These are phyloP conservation scores for Heliamphora exappendiculata DNA, from an alignment of 148 eudicot genomes.

Conservation along the genomic window DNA sequence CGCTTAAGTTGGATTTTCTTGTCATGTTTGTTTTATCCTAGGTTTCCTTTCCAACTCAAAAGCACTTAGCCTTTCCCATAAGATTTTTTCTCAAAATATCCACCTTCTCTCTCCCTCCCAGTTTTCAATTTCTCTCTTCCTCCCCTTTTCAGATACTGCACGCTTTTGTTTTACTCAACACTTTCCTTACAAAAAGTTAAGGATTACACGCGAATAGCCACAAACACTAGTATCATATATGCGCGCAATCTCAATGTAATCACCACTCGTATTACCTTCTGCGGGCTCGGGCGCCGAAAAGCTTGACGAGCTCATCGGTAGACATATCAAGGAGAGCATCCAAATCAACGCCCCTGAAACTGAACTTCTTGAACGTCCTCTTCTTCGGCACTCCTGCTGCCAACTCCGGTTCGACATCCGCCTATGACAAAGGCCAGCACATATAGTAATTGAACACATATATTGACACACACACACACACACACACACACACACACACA, in stretches of 20 bases:
- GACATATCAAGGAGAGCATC: constrained; percentile 73
- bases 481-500: too few species aligned
- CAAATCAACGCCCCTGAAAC: constrained; percentile 72
- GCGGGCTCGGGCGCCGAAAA: constrained; percentile 54
- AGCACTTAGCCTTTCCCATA: too few species aligned
- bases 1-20: too few species aligned
- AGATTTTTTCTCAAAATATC: too few species aligned
- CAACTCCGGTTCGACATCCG: constrained; percentile 45
- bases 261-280: constrained; percentile 29
- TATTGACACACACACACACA: neutral
- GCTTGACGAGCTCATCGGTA: constrained; percentile 75
- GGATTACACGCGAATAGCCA: neutral
- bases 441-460: neutral
- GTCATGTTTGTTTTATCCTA: too few species aligned
- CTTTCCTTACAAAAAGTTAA: too few species aligned
- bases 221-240: neutral
- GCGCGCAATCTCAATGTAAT: neutral
- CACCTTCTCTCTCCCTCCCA: too few species aligned
- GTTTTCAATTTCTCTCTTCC: too few species aligned
- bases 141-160: too few species aligned
- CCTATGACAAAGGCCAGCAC: neutral
- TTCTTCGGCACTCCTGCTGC: constrained; percentile 58
- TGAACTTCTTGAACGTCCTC: constrained; percentile 91
- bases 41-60: too few species aligned
- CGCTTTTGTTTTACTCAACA: too few species aligned